Evolutionary conservation across 192 early-diverging fungal genomes (phyloP), one percentile per base, ranked within the genome.

Genomic region (Backusella sp.): DNA sequence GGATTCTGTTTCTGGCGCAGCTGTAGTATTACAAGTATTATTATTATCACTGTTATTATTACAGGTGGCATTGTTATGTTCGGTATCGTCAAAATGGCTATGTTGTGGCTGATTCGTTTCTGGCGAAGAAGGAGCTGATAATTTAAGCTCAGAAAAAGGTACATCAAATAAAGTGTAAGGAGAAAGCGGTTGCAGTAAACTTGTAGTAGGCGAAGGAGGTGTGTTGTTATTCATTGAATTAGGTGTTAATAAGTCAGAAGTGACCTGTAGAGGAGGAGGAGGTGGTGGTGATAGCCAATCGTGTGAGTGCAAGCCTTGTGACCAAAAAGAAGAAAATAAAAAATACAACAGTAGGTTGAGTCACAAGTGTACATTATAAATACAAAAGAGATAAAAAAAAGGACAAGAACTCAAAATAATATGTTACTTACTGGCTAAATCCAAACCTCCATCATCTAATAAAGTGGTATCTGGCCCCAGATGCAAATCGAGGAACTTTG

Each of bases 401-500:
- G 37, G 37, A 17, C 67, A n/a, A 5, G 6, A n/a, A 9, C 14
- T 11, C 3, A 39, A 35, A 34, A 9, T 67, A 35, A 37, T 21
- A 68, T 28, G n/a, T 21, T 21, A 73, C 46, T 56, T 77, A 77
- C 69, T 41, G 14, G 70, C 26, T 34, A 69, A 71, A 26, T 69
- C 76, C 2, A 42, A 56, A 30, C 68, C 17, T n/a, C 46, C 65
- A 42, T 73, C 72, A 28, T 78, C 66, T 5, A 68, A 19, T 41
- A 78, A 52, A 68, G 65, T 35, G 11, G 8, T 56, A 56, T 73
- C 26, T 52, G 73, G 4, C 28, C 72, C 66, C 21, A 56, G 23
- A 9, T 74, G 68, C 21, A 81, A 42, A 71, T 81, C 80, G 34
- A 81, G 30, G 53, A 72, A 77, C 28, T 81, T 81, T 15, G 36